Evolutionary conservation across 371 early-diverging fungal species (phyloP), one percentile per base, ranked within the genome.

Genomic region (Haplosporangium sp.): DNA sequence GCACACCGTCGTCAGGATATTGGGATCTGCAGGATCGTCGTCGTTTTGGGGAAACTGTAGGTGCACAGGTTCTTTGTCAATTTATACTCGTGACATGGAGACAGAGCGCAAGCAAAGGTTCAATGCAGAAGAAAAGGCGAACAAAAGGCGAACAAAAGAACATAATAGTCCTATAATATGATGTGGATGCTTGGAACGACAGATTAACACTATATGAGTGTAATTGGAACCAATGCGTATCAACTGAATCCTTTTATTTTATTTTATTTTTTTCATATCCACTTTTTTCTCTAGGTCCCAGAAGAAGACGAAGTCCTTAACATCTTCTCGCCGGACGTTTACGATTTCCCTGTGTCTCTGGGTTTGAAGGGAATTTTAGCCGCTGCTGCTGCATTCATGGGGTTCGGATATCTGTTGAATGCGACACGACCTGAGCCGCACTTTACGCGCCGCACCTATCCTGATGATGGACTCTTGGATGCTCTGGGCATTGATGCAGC

Each of bases 301-400:
- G 89, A 89, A 74, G 86, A 89, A 81, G 89, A 89, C 73, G 89
- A 89, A 71, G 52, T 87, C 18, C 72, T 86, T 54, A 84, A 86
- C 84, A 88, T 89, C 29, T 89, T 86, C 86, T 88, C 86, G 43
- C 89, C 89, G 64, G 89, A 89, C 76, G 83, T 89, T 59, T 86
- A 86, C 68, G 69, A 80, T 6, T 87, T 86, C 83, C 86, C 85
- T 55, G 86, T 87, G 42, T 67, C 79, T 57, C 82, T 87, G 74
- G 89, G 88, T 38, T 74, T 85, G 62, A 84, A 82, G 64, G 86
- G 87, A 70, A 59, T 89, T 8, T 76, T 80, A 47, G 59, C 83
- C 51, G 77, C 82, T 29, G 82, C 81, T 51, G 75, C 67, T 51
- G 59, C 76, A 21, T 62, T 87, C 58, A 64, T 82, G 29, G 84